These are phyloP conservation scores for Suhomyces bribrorum DNA, from an alignment of 1,139 yeast species.

Conservation along the genomic window DNA sequence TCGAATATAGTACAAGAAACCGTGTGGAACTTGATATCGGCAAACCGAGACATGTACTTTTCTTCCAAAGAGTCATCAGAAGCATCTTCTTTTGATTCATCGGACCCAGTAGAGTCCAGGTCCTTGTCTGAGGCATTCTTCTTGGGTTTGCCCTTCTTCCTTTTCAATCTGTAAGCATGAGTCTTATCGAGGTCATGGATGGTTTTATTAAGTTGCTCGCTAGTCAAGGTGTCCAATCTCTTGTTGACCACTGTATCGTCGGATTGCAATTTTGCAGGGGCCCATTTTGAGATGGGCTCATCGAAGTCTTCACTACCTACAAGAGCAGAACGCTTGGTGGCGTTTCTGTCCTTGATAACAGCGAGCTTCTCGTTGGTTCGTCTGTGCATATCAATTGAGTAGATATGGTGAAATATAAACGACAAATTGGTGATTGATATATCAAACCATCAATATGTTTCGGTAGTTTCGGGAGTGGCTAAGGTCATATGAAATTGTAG, in stretches of 20 bases:
- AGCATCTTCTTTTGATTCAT: not conserved
- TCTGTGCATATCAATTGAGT: conserved; percentile 5
- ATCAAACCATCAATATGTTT: too few species aligned
- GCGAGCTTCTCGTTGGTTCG: conserved; percentile 20
- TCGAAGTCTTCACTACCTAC: conserved; percentile 24
- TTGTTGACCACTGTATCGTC: conserved; percentile 1
- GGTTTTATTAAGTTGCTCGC: conserved; percentile 1
- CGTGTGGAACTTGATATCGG: conserved; percentile 46
- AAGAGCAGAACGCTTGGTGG: conserved; percentile 25
- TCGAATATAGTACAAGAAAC: conserved; percentile 53
- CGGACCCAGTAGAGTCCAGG: not conserved
- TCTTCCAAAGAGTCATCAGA: conserved; percentile 6
- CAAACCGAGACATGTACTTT: conserved; percentile 34
- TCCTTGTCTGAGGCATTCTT: not conserved
- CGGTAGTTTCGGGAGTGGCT: too few species aligned
- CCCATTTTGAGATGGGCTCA: conserved; percentile 6
- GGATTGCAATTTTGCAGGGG: not conserved
- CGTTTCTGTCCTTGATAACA: conserved; percentile 24
- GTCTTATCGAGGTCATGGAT: conserved; percentile 8
- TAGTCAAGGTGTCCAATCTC: conserved; percentile 2
- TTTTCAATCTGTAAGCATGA: conserved; percentile 7
- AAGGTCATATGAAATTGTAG: too few species aligned
- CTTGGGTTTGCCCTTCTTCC: conserved; percentile 6
- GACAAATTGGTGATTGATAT: not conserved
- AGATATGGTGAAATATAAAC: not conserved